phyloP scores from a whole-genome alignment of 805 yeast genomes.

The Saturnispora hagleri region DNA sequence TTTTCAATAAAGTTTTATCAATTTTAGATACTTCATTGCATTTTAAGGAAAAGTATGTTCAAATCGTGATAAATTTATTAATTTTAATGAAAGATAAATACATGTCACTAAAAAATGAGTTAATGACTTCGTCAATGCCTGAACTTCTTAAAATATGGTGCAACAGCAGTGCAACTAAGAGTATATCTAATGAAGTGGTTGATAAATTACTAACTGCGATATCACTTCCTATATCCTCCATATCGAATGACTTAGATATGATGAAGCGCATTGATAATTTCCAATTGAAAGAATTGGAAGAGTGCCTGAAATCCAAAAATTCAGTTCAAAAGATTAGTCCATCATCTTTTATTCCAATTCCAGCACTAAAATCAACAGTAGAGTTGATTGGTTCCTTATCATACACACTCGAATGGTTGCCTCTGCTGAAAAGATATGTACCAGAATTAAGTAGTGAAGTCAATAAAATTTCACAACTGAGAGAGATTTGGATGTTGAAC shows the following conservation, averaged over 20 bases:
- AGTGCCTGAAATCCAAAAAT: constrained; percentile 4
- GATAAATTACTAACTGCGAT: constrained; percentile 9
- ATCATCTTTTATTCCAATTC: constrained; percentile 18
- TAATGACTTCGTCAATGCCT: constrained; percentile 12
- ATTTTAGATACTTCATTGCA: constrained; percentile 51
- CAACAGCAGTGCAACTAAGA: constrained; percentile 24
- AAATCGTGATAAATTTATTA: constrained; percentile 33
- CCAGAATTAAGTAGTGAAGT: constrained; percentile 10
- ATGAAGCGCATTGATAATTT: background rate
- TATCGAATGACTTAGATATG: constrained; percentile 8
- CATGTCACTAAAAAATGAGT: constrained; percentile 21
- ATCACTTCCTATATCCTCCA: constrained; percentile 10
- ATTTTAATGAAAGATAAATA: constrained; percentile 32
- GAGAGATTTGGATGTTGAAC: constrained; percentile 23
- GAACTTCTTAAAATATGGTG: constrained; percentile 28
- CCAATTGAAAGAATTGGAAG: constrained; percentile 8
- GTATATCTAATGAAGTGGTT: constrained; percentile 27
- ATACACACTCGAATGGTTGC: constrained; percentile 56
- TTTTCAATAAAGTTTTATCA: constrained; percentile 40
- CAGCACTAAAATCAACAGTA: constrained; percentile 42
- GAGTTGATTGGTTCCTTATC: constrained; percentile 44
- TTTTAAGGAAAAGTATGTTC: constrained; percentile 49
- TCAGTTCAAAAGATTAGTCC: constrained; percentile 7
- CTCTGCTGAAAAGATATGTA: constrained; percentile 38
- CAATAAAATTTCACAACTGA: constrained; percentile 16